Percentiles rank a stretch among this genome's conserved stretches.
Conservation (phyloP, 306 rosid species). For the Corylus heterophylla region DNA sequence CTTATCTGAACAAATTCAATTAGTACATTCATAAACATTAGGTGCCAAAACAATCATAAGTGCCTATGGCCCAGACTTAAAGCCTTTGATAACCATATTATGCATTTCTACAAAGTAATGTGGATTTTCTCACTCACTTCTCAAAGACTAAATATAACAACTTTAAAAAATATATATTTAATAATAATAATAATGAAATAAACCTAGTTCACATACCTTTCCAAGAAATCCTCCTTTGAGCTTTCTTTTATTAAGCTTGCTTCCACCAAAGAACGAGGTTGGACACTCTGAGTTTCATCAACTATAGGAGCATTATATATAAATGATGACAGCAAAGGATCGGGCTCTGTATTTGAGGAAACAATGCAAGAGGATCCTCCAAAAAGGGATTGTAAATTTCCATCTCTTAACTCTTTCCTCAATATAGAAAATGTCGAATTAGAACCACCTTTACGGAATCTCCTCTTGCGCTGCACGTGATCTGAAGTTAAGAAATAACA, state of each 20-base stretch:
- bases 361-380: constrained; percentile 64
- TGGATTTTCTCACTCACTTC: constrained; percentile 1
- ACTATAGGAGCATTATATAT: constrained; percentile 55
- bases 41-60: not conserved
- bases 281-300: constrained; percentile 43
- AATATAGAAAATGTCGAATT: constrained; percentile 60
- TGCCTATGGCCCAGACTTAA: not conserved
- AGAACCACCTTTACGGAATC: constrained; percentile 59
- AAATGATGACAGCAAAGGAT: constrained; percentile 80
- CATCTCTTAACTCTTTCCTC: constrained; percentile 84
- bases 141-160: not conserved
- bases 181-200: not conserved
- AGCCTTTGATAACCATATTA: not conserved
- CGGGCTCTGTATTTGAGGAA: constrained; percentile 68
- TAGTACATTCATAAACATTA: not conserved
- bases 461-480: constrained; percentile 90
- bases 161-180: not conserved
- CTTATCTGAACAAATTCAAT: not conserved
- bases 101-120: not conserved
- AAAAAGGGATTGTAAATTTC: constrained; percentile 70
- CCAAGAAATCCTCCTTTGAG: constrained; percentile 41
- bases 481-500: constrained; percentile 55
- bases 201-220: constrained; percentile 40
- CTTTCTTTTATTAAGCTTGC: constrained; percentile 43
- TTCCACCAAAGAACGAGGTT: constrained; percentile 45